Evolutionary conservation across 192 early-diverging fungal species (phyloP), one percentile per base, ranked within the genome.

Genomic region (Mortierella antarctica): DNA sequence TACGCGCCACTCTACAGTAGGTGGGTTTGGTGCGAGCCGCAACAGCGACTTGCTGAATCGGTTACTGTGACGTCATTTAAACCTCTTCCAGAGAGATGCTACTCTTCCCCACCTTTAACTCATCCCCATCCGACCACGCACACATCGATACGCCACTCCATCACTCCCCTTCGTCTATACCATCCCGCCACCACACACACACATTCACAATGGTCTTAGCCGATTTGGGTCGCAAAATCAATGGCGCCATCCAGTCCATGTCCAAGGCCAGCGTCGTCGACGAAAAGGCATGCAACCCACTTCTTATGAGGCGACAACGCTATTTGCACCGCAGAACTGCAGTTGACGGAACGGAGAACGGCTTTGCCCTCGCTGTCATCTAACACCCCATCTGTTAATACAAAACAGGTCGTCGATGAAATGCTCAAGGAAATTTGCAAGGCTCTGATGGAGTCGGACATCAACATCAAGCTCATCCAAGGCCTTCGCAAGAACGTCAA

Each of bases 191-290:
- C 31, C 48, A 45, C 54, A 49, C 23, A 64, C 60, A 48, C 42
- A 65, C 46, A 65, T 15, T 51, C 49, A 85, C 50, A 42, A 96
- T 95, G 93, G 93, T 96, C 73, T 89, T 96, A 78, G 93, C 93
- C 44, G 97, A 98, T 87, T 89, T 98, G 45, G 97, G 96, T 40
- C 86, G 91, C 42, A 93, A 92, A 65, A 95, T 98, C 84, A 95
- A 95, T 77, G 69, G 87, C 58, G 95, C 97, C 13, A 86, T 98
- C 57, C 86, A 89, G 73, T 85, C 89, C 56, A 88, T 98, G 71
- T 92, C 93, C 58, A 91, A 88, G 62, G 92, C 91, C 60, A 85
- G 92, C n/a, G 94, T 95, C 52, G 93, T 98, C 67, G 97, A 98
- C 85, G 92, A 95, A 67, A 91, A 94, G 84, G 90, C 93, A 83